Conservation (phyloP, 768 basidiomycete genomes). For the Amanita molliuscula region DNA sequence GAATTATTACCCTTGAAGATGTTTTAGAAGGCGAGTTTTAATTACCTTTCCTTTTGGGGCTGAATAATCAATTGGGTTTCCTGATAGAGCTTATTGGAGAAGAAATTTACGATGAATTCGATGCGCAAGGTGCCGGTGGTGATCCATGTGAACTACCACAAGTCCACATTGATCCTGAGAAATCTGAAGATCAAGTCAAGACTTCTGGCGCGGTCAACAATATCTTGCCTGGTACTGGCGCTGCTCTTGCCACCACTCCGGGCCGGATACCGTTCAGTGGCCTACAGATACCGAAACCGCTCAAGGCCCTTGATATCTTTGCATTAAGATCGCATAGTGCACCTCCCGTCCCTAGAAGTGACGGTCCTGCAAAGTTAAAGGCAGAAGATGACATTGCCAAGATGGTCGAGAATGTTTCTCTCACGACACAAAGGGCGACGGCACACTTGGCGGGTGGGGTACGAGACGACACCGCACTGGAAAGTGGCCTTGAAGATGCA, state of each 20-base stretch:
- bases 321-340: conserved; percentile 38
- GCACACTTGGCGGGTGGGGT: not conserved
- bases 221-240: not conserved
- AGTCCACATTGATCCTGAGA: conserved; percentile 8
- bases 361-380: conserved; percentile 4
- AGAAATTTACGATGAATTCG: conserved; percentile 90
- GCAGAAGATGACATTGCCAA: not conserved
- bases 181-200: not conserved
- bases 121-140: conserved; percentile 61
- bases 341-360: conserved; percentile 41
- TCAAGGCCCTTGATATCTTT: conserved; percentile 40
- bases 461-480: not conserved
- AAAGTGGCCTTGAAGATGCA: too few species aligned
- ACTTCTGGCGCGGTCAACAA: not conserved
- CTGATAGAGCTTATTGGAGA: conserved; percentile 74
- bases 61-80: not conserved
- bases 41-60: not conserved
- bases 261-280: conserved; percentile 5
- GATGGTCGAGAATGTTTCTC: not conserved
- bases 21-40: conserved; percentile 60
- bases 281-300: conserved; percentile 26
- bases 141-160: conserved; percentile 30
- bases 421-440: not conserved
- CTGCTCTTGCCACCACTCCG: not conserved
- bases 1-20: conserved; percentile 90